Conservation (phyloP, 257 asterid genomes). For the Osmanthus fragrans region DNA sequence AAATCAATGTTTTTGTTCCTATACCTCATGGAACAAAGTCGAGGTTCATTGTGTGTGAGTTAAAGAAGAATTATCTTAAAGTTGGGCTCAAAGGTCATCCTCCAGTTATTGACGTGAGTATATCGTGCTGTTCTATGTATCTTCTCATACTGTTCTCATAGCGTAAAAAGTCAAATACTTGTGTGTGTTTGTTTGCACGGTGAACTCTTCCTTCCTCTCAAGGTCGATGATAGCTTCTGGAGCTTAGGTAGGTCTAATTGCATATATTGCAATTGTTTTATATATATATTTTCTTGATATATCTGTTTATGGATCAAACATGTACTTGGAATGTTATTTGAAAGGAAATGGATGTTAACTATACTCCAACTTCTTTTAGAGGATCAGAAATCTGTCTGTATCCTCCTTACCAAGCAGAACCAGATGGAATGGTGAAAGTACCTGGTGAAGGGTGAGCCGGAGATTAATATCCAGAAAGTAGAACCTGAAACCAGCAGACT, state of each 20-base stretch:
- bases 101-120: constrained; percentile 44
- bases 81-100: constrained; percentile 55
- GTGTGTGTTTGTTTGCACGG: constrained; percentile 47
- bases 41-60: constrained; percentile 39
- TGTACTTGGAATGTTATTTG: neutral
- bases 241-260: constrained; percentile 58
- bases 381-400: constrained; percentile 71
- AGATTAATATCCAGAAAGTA: constrained; percentile 75
- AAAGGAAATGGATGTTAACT: neutral
- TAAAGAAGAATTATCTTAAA: constrained; percentile 41
- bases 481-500: constrained; percentile 81
- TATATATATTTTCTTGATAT: neutral
- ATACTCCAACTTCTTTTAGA: constrained; percentile 37
- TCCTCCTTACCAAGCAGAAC: constrained; percentile 75
- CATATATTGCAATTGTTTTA: neutral
- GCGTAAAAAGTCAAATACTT: neutral
- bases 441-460: constrained; percentile 85
- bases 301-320: constrained; percentile 11
- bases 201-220: constrained; percentile 58
- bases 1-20: constrained; percentile 64
- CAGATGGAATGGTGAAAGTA: constrained; percentile 97
- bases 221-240: constrained; percentile 85
- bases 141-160: neutral
- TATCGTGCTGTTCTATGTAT: neutral
- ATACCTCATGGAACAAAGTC: constrained; percentile 21